Conservation (phyloP, 2,329 filamentous ascomycete genomes). For the Onygenales sp. region DNA sequence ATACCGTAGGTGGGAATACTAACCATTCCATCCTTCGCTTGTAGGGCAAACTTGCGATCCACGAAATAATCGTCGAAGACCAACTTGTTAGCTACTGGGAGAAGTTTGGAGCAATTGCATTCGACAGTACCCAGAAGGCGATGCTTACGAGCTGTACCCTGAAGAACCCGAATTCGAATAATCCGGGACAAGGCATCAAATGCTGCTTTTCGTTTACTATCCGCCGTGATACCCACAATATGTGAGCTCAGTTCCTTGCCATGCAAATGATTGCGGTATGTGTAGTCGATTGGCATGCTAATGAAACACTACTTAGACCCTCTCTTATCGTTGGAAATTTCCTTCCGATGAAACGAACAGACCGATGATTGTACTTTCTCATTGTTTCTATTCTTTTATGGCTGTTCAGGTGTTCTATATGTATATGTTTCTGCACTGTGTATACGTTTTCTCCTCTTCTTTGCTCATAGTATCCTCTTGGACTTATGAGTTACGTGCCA, state of each 20-base stretch:
- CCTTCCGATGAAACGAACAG: conserved; percentile 65
- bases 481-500: background rate
- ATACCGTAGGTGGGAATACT: conserved; percentile 3
- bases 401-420: background rate
- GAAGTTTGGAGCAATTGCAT: conserved; percentile 95
- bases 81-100: conserved; percentile 97
- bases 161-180: conserved; percentile 66
- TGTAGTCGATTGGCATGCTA: conserved; percentile 17
- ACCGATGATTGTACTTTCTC: conserved; percentile 21
- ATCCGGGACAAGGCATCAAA: conserved; percentile 64
- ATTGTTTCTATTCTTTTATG: background rate
- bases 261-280: background rate
- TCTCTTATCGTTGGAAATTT: conserved; percentile 96
- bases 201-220: conserved; percentile 99
- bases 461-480: background rate
- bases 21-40: background rate
- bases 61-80: conserved; percentile 92
- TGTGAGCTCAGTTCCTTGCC: conserved; percentile 51
- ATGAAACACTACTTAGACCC: conserved; percentile 49
- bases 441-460: background rate
- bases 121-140: conserved; percentile 87
- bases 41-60: conserved; percentile 85
- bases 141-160: conserved; percentile 88
- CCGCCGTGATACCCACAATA: conserved; percentile 85
- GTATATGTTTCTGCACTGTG: conserved; percentile 5